Conservation (phyloP, 805 yeast species). For the Wickerhamomyces bovis region DNA sequence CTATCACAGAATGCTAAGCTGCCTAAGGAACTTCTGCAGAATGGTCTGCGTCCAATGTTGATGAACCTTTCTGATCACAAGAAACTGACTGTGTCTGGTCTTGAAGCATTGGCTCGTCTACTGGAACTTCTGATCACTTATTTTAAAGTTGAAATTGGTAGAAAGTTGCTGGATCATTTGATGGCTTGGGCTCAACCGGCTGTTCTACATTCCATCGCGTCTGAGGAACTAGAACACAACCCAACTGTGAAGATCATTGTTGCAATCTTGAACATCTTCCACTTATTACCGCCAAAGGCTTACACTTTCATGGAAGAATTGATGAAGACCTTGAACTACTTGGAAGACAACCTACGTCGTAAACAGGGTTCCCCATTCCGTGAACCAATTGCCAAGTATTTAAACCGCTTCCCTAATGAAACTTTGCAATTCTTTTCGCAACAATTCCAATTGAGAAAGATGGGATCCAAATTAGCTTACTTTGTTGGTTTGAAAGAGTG, state of each 20-base stretch:
- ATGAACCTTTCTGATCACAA: slow-evolving; percentile 94
- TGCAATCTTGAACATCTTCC: slow-evolving; percentile 87
- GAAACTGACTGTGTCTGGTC: slow-evolving; percentile 79
- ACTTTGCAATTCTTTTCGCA: slow-evolving; percentile 64
- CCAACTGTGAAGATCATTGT: slow-evolving; percentile 81
- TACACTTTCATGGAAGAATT: slow-evolving; percentile 87
- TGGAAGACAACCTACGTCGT: slow-evolving; percentile 81
- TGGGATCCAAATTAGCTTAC: slow-evolving; percentile 61
- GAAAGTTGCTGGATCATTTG: slow-evolving; percentile 84
- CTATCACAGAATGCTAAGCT: slow-evolving; percentile 79
- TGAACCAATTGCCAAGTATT: slow-evolving; percentile 79
- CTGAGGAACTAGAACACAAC: slow-evolving; percentile 74
- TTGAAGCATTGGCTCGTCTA: slow-evolving; percentile 85
- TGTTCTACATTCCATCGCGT: slow-evolving; percentile 67
- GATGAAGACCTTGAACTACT: slow-evolving; percentile 62
- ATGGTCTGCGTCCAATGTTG: slow-evolving; percentile 90
- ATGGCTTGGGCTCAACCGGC: slow-evolving; percentile 94
- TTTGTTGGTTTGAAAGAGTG: slow-evolving; percentile 54
- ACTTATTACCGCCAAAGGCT: slow-evolving; percentile 87
- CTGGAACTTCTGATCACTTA: slow-evolving; percentile 84
- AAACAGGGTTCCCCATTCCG: slow-evolving; percentile 87
- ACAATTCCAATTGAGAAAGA: slow-evolving; percentile 55
- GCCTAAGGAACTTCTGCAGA: slow-evolving; percentile 92
- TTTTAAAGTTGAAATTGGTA: slow-evolving; percentile 94
- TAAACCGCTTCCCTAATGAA: slow-evolving; percentile 76